Base-by-base conservation (phyloP, 2,329 filamentous ascomycete species). In the Stemphylium vesicarium region DNA sequence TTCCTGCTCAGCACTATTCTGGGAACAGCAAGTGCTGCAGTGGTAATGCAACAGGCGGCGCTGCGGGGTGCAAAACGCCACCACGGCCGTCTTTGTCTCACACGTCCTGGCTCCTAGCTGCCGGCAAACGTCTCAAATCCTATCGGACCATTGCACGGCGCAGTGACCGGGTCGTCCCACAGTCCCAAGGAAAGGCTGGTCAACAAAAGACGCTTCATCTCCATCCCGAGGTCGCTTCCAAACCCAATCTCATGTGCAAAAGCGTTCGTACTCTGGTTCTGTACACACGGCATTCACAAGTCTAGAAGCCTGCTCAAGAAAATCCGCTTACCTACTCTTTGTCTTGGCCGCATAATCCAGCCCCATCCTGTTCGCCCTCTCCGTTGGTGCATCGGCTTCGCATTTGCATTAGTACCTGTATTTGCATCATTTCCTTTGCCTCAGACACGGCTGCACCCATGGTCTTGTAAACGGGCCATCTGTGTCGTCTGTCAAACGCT, bases 401-500 rank as follows among this genome's bases (percentile, higher is more conserved):
- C 40, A 26, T 16, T 43, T 20, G 26, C 26, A n/a, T 32, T 13
- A 41, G 43, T 22, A 49, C 37, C 38, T 44, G 46, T 39, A 58
- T 56, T 44, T 50, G 26, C 46, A 46, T 51, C 49, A 35, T 46
- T 42, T 42, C 37, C 10, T 22, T 18, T 39, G 45, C 47, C 39
- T 59, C 48, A 54, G 33, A 54, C 46, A 35, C 44, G 22, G 37
- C 48, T 39, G 53, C 38, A 50, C 54, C 44, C 57, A 50, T 46
- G 48, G 52, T 50, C 51, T 41, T 50, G 55, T 49, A 51, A 57
- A 57, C 55, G 35, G 50, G 26, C 46, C 54, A 50, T 41, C 53
- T 42, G 57, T 51, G 60, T 50, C 50, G 53, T 41, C 63, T 59
- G 55, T 62, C 64, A 58, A 60, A 60, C 60, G 50, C 57, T 41